A percentile compares a stretch with the other conserved stretches of the same genome.
Evolutionary conservation across 257 asterid species (phyloP).

Genomic region (Ajuga chamaepitys): DNA sequence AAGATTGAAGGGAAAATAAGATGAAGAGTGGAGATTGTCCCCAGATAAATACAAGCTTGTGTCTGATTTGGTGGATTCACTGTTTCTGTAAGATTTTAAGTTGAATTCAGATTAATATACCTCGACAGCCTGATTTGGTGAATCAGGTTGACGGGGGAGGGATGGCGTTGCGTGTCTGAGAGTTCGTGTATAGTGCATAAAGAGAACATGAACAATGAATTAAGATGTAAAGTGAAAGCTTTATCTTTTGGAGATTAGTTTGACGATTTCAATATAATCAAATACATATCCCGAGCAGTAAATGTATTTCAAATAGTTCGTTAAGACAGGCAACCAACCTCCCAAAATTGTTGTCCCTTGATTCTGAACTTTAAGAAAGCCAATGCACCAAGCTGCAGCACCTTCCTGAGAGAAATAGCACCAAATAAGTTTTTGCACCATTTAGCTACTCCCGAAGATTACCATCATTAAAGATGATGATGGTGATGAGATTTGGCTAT

Average conservation of each 20-base stretch:
- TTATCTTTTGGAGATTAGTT: too few relatives aligned
- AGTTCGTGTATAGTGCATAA: too few relatives aligned
- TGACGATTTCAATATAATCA: too few relatives aligned
- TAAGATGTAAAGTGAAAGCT: too few relatives aligned
- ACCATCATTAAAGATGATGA: neutral
- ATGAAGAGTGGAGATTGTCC: neutral
- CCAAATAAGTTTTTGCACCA: neutral
- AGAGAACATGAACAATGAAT: too few relatives aligned
- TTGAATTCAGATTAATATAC: too few relatives aligned
- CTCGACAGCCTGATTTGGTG: too few relatives aligned
- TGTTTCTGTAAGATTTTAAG: neutral
- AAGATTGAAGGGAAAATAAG: neutral
- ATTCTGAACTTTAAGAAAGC: conserved; percentile 52
- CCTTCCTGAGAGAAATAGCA: conserved; percentile 46
- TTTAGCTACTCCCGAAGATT: neutral
- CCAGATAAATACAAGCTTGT: too few relatives aligned
- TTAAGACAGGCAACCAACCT: conserved; percentile 44
- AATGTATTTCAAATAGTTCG: conserved; percentile 1
- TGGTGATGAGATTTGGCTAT: neutral
- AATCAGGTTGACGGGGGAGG: too few relatives aligned
- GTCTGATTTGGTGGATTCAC: neutral
- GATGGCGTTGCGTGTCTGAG: too few relatives aligned
- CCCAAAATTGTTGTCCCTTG: conserved; percentile 72
- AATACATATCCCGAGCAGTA: neutral
- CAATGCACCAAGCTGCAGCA: conserved; percentile 74